Evolutionary conservation across 129 eudicot genomes (phyloP), one percentile per base, ranked within the genome.

Genomic region (Flaveria linearis): DNA sequence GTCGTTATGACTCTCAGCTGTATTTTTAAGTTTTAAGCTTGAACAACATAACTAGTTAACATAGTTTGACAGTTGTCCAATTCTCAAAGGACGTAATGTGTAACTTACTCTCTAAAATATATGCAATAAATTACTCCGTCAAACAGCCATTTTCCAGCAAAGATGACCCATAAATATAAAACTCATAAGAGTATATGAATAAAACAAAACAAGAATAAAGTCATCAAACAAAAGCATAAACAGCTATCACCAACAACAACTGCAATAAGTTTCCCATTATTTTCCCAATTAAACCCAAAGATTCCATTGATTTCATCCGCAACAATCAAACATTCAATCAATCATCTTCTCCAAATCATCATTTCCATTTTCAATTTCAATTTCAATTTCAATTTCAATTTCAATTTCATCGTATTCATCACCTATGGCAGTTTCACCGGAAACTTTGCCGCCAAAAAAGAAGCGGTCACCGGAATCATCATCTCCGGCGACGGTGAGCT

Each of bases 351-450:
- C 10, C 73, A 53, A 83, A n/a, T 68, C 69, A 30, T 61, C 20
- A 9, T 46, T 50, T 56, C 52, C 4, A 2, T 17, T 23, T 55
- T 28, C 53, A 33, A 30, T 64, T 42, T 60, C 28, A 13, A 2
- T 46, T 57, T 47, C 58, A 1, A 20, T 23, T 55, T 28, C 53
- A 33, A 30, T 64, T 42, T 60, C 28, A 13, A 2, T 46, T 57
- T 47, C 58, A 1, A 20, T 20, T 20, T 9, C 50, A 41, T 69
- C 22, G 11, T 61, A 36, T 25, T 30, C 36, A 72, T 72, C 50
- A 26, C 18, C 43, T 71, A 91, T 91, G 97, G 96, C 87, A 43
- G 90, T 87, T 43, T 74, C 89, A 51, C 78, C 78, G 23, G 87
- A 86, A 18, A 51, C 72, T 22, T 88, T 88, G 62, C 93, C 93